Base-by-base conservation (phyloP, 208 protist species). In the Endotrypanum monterogeii region DNA sequence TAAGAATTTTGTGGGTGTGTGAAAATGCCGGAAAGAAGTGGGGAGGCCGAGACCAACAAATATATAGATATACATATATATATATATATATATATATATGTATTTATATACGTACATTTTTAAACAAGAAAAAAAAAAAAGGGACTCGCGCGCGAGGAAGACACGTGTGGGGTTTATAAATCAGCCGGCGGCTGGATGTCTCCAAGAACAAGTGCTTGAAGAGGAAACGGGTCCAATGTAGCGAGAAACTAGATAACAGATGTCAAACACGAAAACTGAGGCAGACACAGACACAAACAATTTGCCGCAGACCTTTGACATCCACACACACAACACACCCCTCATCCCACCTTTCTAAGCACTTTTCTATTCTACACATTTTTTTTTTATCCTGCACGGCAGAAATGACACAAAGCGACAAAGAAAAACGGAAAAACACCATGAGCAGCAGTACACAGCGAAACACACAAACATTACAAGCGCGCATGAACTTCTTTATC, bases 81-180 rank as follows among this genome's bases (percentile, higher is more conserved):
- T 39, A 23, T 14, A 16, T 30, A 11, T 32, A 11, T 16, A 9
- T 18, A 6, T 0, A 0, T 39, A 14, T 1, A 18, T 8, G 56
- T 41, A 30, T 39, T 3, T 3, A 6, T 12, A 1, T 61, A 5
- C 20, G 1, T 61, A 8, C 58, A 20, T 46, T 46, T 3, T 9
- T 23, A 18, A 46, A 8, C 58, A 63, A 28, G 39, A 37, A 54
- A 48, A 67, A 50, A 67, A 50, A 67, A 67, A 52, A 23, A n/a
- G n/a, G n/a, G n/a, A 41, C 11, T 23, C 58, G 41, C 62, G n/a
- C 35, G 35, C 25, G 58, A 63, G 39, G 18, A 46, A 63, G n/a
- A 46, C 58, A 62, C 58, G 58, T 7, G 58, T 20, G 9, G 9
- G 3, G 9, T 46, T 46, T 46, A 63, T 18, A 18, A 20, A 20